phyloP scores from a whole-genome alignment of 805 yeast genomes.

The Kodamaea restingae region DNA sequence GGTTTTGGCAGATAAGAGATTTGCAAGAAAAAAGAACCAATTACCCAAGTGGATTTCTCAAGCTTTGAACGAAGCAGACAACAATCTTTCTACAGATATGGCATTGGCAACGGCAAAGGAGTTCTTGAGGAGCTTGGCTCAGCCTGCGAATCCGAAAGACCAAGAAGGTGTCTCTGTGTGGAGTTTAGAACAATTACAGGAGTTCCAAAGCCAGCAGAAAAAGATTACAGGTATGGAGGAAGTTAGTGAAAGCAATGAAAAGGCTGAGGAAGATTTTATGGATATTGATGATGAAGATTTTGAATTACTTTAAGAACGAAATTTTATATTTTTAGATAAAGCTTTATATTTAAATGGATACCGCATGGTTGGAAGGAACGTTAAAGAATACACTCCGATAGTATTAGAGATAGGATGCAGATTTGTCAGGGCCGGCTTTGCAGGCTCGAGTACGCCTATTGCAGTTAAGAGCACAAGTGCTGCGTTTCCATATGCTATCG shows the following conservation, averaged over 20 bases:
- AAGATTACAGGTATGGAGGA: constrained; percentile 17
- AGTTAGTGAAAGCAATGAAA: constrained; percentile 14
- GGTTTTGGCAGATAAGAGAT: constrained; percentile 95
- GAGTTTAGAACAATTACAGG: constrained; percentile 66
- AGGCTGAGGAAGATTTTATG: constrained; percentile 36
- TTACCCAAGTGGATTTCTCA: constrained; percentile 97
- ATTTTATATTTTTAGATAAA: background rate
- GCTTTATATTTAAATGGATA: no score
- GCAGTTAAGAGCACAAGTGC: constrained; percentile 4
- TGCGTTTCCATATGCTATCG: background rate
- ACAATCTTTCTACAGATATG: constrained; percentile 93
- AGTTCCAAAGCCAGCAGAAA: constrained; percentile 52
- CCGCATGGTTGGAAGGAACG: constrained; percentile 6
- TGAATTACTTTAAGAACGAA: constrained; percentile 26
- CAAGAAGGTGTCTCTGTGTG: constrained; percentile 94
- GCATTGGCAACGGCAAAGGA: constrained; percentile 92
- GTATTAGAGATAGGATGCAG: constrained; percentile 18
- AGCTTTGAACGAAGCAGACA: constrained; percentile 86
- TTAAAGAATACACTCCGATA: constrained; percentile 15
- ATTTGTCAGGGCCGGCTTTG: constrained; percentile 22
- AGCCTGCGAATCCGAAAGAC: constrained; percentile 83
- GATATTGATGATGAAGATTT: constrained; percentile 46
- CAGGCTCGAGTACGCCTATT: constrained; percentile 21
- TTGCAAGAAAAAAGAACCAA: constrained; percentile 79
- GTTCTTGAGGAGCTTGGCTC: constrained; percentile 89